Percentiles rank a stretch among this genome's conserved stretches.
Conservation (phyloP, 306 rosid species). For the Quercus wislizeni region DNA sequence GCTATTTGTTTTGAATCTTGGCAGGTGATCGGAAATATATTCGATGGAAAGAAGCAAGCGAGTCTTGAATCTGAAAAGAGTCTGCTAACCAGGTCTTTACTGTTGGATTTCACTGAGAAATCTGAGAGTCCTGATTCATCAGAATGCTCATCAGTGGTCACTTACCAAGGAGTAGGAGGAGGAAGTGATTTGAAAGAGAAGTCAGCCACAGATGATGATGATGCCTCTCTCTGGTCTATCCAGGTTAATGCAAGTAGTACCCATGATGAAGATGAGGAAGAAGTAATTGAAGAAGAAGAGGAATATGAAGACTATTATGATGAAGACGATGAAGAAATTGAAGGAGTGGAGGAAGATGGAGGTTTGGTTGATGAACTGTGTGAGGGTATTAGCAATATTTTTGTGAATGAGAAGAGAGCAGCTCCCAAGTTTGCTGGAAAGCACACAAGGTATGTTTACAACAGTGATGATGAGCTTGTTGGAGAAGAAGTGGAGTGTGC, state of each 20-base stretch:
- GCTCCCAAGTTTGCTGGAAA: constrained; percentile 60
- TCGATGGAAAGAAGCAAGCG: constrained; percentile 44
- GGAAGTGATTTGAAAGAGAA: constrained; percentile 20
- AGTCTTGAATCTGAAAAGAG: constrained; percentile 50
- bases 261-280: constrained; percentile 55
- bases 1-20: not conserved
- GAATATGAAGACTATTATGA: constrained; percentile 21
- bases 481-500: constrained; percentile 40
- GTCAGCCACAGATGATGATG: constrained; percentile 57
- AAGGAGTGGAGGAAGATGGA: constrained; percentile 18
- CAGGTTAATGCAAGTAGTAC: constrained; percentile 80
- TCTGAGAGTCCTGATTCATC: constrained; percentile 48
- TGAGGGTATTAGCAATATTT: constrained; percentile 57
- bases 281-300: constrained; percentile 28
- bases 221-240: constrained; percentile 81
- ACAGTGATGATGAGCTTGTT: constrained; percentile 77
- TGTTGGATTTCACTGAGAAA: constrained; percentile 82
- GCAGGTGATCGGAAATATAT: constrained; percentile 40
- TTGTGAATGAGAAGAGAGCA: constrained; percentile 44
- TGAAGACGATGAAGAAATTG: constrained; percentile 26
- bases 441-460: constrained; percentile 72
- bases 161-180: constrained; percentile 24
- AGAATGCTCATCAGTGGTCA: constrained; percentile 52
- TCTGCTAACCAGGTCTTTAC: constrained; percentile 55
- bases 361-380: constrained; percentile 64